Conservation (phyloP, 306 rosid genomes). For the Dryas octopetala region DNA sequence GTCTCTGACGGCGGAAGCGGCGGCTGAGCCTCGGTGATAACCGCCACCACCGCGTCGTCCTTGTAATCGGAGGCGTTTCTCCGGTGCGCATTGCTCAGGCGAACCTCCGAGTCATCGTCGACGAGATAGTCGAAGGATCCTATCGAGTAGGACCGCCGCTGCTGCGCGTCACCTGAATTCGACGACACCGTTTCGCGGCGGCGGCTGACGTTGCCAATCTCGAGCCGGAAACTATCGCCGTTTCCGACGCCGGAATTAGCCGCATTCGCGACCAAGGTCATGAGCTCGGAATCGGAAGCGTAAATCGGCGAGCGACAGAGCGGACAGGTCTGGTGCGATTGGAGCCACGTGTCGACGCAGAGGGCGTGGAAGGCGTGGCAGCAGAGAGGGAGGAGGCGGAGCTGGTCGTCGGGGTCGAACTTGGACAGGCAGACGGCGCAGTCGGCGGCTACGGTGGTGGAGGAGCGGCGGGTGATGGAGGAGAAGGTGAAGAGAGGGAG, state of each 20-base stretch:
- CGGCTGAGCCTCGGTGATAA: background rate
- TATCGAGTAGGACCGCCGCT: slow-evolving; percentile 64
- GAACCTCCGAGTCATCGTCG: slow-evolving; percentile 66
- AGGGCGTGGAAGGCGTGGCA: slow-evolving; percentile 69
- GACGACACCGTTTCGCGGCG: slow-evolving; percentile 31
- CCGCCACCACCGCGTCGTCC: slow-evolving; percentile 23
- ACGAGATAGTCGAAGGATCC: slow-evolving; percentile 80
- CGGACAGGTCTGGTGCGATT: slow-evolving; percentile 66
- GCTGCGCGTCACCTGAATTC: background rate
- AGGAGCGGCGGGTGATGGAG: slow-evolving; percentile 39
- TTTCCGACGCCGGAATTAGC: background rate
- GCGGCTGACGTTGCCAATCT: slow-evolving; percentile 66
- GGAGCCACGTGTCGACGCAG: slow-evolving; percentile 78
- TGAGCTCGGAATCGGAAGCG: slow-evolving; percentile 53
- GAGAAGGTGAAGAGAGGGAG: slow-evolving; percentile 67
- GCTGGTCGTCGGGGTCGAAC: slow-evolving; percentile 52
- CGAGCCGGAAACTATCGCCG: slow-evolving; percentile 52
- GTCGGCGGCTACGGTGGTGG: slow-evolving; percentile 37
- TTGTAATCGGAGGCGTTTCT: slow-evolving; percentile 57
- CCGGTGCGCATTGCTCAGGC: slow-evolving; percentile 42
- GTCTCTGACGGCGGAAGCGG: slow-evolving; percentile 24
- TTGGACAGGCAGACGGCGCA: slow-evolving; percentile 80
- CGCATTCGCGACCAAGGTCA: slow-evolving; percentile 27
- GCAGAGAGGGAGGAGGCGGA: slow-evolving; percentile 70
- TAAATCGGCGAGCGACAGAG: slow-evolving; percentile 63